phyloP scores from a whole-genome alignment of 768 basidiomycete species.

The Lentinula sp. region DNA sequence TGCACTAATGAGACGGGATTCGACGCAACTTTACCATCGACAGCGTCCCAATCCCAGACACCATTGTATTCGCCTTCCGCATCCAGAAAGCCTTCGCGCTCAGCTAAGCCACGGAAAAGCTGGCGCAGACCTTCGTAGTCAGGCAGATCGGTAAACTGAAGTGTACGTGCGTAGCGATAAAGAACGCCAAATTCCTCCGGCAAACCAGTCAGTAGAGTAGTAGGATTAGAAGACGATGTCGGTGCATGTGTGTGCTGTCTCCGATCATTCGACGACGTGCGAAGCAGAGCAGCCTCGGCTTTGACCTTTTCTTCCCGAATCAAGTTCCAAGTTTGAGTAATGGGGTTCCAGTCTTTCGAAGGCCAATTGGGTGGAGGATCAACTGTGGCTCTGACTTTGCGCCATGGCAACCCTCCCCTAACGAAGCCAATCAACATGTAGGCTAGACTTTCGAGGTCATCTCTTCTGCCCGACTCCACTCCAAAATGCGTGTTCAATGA shows the following conservation, averaged over 20 bases:
- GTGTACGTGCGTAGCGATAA: slow-evolving; percentile 66
- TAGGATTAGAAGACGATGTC: neutral
- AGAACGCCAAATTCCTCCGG: slow-evolving; percentile 56
- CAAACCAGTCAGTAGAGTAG: slow-evolving; percentile 24
- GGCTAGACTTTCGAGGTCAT: slow-evolving; percentile 74
- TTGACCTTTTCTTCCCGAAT: slow-evolving; percentile 70
- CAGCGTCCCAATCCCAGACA: slow-evolving; percentile 27
- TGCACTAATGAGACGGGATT: neutral
- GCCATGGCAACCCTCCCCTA: slow-evolving; percentile 74
- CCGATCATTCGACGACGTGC: slow-evolving; percentile 75
- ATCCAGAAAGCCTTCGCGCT: slow-evolving; percentile 42
- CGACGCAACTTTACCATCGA: neutral
- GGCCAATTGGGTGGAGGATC: slow-evolving; percentile 14
- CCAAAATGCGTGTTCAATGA: slow-evolving; percentile 73
- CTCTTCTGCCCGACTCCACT: slow-evolving; percentile 67
- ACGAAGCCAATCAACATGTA: slow-evolving; percentile 84
- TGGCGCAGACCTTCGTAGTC: slow-evolving; percentile 81
- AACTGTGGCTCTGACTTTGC: slow-evolving; percentile 56
- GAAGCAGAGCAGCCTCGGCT: slow-evolving; percentile 60
- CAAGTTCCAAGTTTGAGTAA: slow-evolving; percentile 68
- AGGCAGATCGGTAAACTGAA: slow-evolving; percentile 84
- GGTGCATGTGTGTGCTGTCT: slow-evolving; percentile 10
- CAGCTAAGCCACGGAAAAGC: slow-evolving; percentile 59
- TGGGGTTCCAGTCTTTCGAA: slow-evolving; percentile 36
- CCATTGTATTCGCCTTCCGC: slow-evolving; percentile 33